Conservation (phyloP, 1,284 basidiomycete genomes). For the Ceratobasidium sp. region DNA sequence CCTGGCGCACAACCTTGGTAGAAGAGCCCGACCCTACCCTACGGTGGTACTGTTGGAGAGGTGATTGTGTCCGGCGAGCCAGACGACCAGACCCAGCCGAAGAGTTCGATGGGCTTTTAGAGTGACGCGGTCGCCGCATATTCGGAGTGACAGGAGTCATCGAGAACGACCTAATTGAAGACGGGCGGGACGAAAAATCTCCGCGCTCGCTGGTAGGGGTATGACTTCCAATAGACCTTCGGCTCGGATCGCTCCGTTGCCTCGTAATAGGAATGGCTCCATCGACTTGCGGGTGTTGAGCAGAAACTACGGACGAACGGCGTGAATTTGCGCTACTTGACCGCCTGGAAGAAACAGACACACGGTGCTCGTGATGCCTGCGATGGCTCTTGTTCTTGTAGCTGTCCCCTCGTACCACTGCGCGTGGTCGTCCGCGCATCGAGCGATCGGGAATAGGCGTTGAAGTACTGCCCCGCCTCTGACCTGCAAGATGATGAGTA, state of each 20-base stretch:
- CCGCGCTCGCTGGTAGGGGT: slow-evolving; percentile 82
- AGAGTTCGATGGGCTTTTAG: slow-evolving; percentile 78
- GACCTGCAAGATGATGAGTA: slow-evolving; percentile 9
- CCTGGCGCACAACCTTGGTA: slow-evolving; percentile 77
- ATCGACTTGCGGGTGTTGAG: slow-evolving; percentile 64
- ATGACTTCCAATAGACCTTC: slow-evolving; percentile 74
- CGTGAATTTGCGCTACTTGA: slow-evolving; percentile 85
- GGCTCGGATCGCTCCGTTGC: slow-evolving; percentile 62
- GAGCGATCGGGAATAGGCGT: slow-evolving; percentile 30
- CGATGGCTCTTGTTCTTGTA: slow-evolving; percentile 38
- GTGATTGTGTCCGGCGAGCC: slow-evolving; percentile 64
- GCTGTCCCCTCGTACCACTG: slow-evolving; percentile 6
- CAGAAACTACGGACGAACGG: slow-evolving; percentile 74
- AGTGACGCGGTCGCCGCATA: slow-evolving; percentile 62
- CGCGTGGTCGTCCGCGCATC: slow-evolving; percentile 14
- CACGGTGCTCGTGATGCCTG: slow-evolving; percentile 43
- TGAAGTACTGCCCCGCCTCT: not conserved
- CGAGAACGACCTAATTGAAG: slow-evolving; percentile 75
- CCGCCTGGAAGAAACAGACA: slow-evolving; percentile 68
- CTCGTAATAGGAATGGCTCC: slow-evolving; percentile 64
- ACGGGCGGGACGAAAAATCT: slow-evolving; percentile 76
- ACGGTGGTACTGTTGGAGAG: slow-evolving; percentile 75
- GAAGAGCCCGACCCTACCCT: slow-evolving; percentile 78
- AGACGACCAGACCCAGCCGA: slow-evolving; percentile 69
- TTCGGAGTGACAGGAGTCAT: slow-evolving; percentile 53